These are phyloP conservation scores for Komagataella pastoris DNA, from an alignment of 805 yeast genomes.

Conservation along the genomic window DNA sequence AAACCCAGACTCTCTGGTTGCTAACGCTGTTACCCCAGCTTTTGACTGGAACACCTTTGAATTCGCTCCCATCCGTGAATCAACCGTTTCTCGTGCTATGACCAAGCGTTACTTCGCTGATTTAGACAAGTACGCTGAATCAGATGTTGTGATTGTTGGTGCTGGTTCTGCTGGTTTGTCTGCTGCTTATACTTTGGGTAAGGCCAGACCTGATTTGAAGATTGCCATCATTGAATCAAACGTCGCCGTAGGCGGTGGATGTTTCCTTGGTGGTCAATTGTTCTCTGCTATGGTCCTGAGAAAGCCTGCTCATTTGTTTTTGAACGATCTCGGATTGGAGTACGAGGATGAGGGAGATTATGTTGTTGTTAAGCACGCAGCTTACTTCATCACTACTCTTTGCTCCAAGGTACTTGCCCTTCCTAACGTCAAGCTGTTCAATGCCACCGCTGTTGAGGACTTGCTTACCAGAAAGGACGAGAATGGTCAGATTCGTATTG, in stretches of 20 bases:
- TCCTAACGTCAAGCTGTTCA: conserved; percentile 67
- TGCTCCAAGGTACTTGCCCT: conserved; percentile 54
- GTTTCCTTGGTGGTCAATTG: conserved; percentile 67
- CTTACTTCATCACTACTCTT: conserved; percentile 60
- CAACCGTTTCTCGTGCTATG: conserved; percentile 74
- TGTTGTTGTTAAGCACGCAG: conserved; percentile 73
- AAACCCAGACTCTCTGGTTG: conserved; percentile 13
- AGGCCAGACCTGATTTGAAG: conserved; percentile 62
- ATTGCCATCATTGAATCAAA: conserved; percentile 63
- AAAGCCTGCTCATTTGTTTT: conserved; percentile 63
- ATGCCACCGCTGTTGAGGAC: conserved; percentile 74
- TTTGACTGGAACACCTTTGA: conserved; percentile 54
- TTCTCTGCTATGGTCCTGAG: conserved; percentile 71
- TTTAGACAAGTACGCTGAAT: conserved; percentile 59
- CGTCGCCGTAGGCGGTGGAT: conserved; percentile 74
- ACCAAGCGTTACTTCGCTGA: conserved; percentile 62
- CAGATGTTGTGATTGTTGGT: conserved; percentile 64
- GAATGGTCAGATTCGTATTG: conserved; percentile 47
- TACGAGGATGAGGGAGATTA: conserved; percentile 74
- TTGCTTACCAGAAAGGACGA: conserved; percentile 54
- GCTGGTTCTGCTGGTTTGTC: conserved; percentile 71
- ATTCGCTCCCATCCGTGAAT: conserved; percentile 65
- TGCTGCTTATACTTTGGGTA: conserved; percentile 64
- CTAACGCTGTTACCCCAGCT: conserved; percentile 16
- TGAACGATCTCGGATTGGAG: conserved; percentile 47